Evolutionary conservation across 345 rosid species (phyloP), one percentile per base, ranked within the genome.

Genomic region (Microcos paniculata): DNA sequence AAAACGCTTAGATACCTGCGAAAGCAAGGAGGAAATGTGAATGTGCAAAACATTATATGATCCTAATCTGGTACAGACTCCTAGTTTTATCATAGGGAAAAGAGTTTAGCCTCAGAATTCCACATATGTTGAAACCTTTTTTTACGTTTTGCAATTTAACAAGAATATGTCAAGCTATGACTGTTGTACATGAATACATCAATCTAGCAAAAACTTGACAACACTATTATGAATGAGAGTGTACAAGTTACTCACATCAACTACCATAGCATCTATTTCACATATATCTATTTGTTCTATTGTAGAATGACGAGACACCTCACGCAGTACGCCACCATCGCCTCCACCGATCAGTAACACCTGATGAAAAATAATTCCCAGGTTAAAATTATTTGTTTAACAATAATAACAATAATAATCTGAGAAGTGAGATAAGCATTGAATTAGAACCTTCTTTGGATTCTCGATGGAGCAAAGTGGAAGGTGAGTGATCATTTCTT

Each of bases 301-400:
- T 42, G 98, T 88, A 69, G 82, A 84, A 59, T 90, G 97, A 63
- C 93, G 96, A 82, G 97, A 83, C 96, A 10, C 94, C 96, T 45
- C 40, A 35, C 40, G 40, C 40, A 35, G 40, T 4, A 35, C 40
- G 40, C 40, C 40, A 35, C 97, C 98, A 78, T 94, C 98, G 78
- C 94, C 98, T 42, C 98, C 97, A 72, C 98, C 98, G 80, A 94
- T 96, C 79, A 94, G 97, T 74, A 94, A 84, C 78, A 94, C 98
- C 97, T 92, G 76, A 48, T 3, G 52, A 48, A 48, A 19, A 48
- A 48, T 14, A 15, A 48, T 15, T 14, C n/a, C 52, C 52, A 48
- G 19, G 19, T 48, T 48, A 48, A 42, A 8, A 42, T 42, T 42
- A 42, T 8, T 9, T 42, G 45, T 6, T 42, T 8, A 42, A 42